These are phyloP conservation scores for Catenaria anguillulae DNA, from an alignment of 371 early-diverging fungal genomes.

Conservation along the genomic window DNA sequence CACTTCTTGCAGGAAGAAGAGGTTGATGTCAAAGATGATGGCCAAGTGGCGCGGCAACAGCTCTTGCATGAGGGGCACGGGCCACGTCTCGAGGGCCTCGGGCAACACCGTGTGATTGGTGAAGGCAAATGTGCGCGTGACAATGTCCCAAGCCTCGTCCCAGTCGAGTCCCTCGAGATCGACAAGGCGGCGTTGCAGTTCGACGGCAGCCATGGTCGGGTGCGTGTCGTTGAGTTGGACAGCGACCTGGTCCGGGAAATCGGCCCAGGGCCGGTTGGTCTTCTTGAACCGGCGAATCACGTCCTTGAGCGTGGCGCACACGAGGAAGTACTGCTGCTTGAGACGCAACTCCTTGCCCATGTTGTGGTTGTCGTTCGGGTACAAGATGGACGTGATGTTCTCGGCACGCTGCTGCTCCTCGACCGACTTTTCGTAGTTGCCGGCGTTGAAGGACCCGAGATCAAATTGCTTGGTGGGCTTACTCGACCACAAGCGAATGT, in stretches of 20 bases:
- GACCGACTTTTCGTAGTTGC: constrained; percentile 75
- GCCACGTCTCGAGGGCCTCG: constrained; percentile 88
- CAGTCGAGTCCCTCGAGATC: constrained; percentile 73
- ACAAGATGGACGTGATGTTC: constrained; percentile 66
- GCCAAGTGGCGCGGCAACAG: constrained; percentile 81
- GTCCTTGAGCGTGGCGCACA: constrained; percentile 69
- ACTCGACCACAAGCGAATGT: constrained; percentile 82
- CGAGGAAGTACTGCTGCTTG: constrained; percentile 90
- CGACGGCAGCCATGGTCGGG: constrained; percentile 54
- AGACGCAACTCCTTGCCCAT: constrained; percentile 80
- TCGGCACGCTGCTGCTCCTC: constrained; percentile 73
- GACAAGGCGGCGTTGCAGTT: constrained; percentile 70
- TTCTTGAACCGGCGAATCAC: constrained; percentile 80
- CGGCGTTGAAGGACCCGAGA: constrained; percentile 71
- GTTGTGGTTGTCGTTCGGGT: constrained; percentile 87
- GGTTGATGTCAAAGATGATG: constrained; percentile 88
- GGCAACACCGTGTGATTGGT: constrained; percentile 93
- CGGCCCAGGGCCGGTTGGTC: constrained; percentile 54
- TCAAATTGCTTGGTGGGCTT: constrained; percentile 61
- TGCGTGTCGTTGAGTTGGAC: constrained; percentile 66
- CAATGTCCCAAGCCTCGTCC: constrained; percentile 88
- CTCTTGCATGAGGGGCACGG: constrained; percentile 72
- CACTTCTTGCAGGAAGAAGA: constrained; percentile 82
- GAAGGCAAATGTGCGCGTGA: constrained; percentile 71
- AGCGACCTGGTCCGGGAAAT: constrained; percentile 75